Base-by-base conservation (phyloP, 1,139 yeast genomes). In the Saccharomyces hybrid region DNA sequence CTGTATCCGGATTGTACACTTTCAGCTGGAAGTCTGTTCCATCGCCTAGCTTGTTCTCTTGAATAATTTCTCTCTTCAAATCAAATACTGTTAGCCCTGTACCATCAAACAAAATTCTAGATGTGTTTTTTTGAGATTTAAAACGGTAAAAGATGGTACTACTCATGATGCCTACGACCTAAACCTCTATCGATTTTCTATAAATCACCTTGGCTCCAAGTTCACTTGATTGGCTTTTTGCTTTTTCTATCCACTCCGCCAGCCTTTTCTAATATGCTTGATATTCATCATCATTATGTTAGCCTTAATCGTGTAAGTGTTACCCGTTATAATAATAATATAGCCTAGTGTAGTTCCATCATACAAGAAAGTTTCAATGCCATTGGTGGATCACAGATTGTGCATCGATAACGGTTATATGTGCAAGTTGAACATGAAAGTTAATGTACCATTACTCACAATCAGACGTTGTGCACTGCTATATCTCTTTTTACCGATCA, bases 81-180 rank as follows among this genome's bases (percentile, higher is more conserved):
- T 93, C 99, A 73, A 91, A 93, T 11, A 91, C 96, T 9, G 96
- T 88, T 54, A 95, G 83, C 34, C 98, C 97, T 0, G 98, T 91
- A 29, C 99, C 99, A 71, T 95, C 99, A 69, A 93, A 95, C 53
- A 86, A 81, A 49, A 93, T 82, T 49, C 95, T 81, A 1, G 88
- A 82, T 50, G 88, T 84, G 53, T 81, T 84, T 69, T 84, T 86
- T 69, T 91, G 97, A 48, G 96, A 95, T 59, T 83, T 76, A 72
- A 93, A 93, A 69, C 83, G 80, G 70, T 93, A 93, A 69, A 89
- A 93, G 28, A 93, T 87, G 9, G 91, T 88, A 24, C 96, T 88
- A 16, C 96, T 86, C 98, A 93, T 93, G 26, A 9, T 38, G 11
- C 24, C 26, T 12, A 16, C n/a, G 3, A 19, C 34, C 34, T 31